Conservation (phyloP, 139 green algal species). For the Chlamydomonas sphaeroides region DNA sequence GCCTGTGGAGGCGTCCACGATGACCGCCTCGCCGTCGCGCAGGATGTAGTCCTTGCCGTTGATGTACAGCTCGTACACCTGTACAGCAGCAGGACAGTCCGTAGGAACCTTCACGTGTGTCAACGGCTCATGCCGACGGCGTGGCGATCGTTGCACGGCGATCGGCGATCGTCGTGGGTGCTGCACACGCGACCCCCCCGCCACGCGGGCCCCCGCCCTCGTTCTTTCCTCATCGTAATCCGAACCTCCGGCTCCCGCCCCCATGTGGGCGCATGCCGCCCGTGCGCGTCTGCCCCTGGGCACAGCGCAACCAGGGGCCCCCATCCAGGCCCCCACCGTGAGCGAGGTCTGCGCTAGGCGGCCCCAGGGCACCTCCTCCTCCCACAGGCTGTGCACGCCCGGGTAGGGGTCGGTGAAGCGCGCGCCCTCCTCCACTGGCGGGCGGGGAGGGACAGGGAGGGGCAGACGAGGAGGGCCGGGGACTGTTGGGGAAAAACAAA, state of each 20-base stretch:
- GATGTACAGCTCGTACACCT: conserved; percentile 95
- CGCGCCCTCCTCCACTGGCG: conserved; percentile 33
- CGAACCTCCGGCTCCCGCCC: too few species aligned
- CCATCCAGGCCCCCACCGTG: too few species aligned
- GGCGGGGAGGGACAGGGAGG: neutral
- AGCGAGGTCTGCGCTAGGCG: conserved; percentile 51
- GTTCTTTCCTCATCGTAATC: too few species aligned
- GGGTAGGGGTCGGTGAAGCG: conserved; percentile 33
- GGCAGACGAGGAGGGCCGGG: neutral
- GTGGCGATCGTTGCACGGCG: too few species aligned
- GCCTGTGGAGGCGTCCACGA: conserved; percentile 75
- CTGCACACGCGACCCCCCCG: neutral
- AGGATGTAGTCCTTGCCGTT: conserved; percentile 95
- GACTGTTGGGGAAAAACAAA: neutral
- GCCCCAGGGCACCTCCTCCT: conserved; percentile 62
- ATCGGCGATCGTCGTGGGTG: too few species aligned
- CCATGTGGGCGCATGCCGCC: too few species aligned
- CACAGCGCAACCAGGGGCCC: too few species aligned
- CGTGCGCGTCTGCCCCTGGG: too few species aligned
- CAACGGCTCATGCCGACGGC: too few species aligned
- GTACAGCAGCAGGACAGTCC: neutral
- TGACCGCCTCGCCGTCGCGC: conserved; percentile 79
- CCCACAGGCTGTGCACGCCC: conserved; percentile 50
- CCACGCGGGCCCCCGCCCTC: neutral
- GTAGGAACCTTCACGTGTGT: too few species aligned